phyloP scores from a whole-genome alignment of 148 eudicot genomes.

The Fagopyrum tataricum region DNA sequence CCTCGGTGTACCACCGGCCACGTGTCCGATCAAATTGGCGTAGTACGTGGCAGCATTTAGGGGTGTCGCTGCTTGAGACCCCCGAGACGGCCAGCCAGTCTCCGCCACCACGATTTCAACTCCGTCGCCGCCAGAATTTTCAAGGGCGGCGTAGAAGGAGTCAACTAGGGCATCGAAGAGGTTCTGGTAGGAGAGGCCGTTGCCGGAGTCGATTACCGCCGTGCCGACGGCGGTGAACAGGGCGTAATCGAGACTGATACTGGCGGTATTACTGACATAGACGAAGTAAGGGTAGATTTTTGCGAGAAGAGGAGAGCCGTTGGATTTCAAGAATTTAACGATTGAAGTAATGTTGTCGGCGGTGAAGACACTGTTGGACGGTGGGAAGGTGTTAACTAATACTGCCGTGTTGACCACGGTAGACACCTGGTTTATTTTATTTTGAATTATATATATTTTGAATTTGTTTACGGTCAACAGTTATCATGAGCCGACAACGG shows the following conservation, averaged over 20 bases:
- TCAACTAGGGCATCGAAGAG: constrained; percentile 44
- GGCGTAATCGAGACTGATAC: constrained; percentile 30
- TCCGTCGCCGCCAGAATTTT: constrained; percentile 23
- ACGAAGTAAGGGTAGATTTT: constrained; percentile 45
- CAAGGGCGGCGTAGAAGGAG: constrained; percentile 35
- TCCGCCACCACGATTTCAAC: constrained; percentile 35
- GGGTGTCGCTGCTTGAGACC: constrained; percentile 14
- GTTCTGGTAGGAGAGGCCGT: constrained; percentile 30
- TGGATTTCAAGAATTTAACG: constrained; percentile 26
- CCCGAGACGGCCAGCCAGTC: constrained; percentile 35
- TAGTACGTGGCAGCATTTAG: constrained; percentile 29
- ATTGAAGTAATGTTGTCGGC: constrained; percentile 25
- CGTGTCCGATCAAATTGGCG: constrained; percentile 32
- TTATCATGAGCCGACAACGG: no score
- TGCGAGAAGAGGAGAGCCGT: constrained; percentile 29
- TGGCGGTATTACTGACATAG: neutral
- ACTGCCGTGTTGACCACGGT: constrained; percentile 19
- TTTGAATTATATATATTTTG: no score
- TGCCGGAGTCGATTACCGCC: constrained; percentile 23
- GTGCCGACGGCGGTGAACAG: constrained; percentile 33
- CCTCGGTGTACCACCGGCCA: constrained; percentile 30
- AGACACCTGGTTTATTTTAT: no score
- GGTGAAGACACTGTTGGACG: constrained; percentile 25
- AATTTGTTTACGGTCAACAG: no score
- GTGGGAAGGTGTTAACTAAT: constrained; percentile 23